Conservation (phyloP, 192 early-diverging fungal genomes). For the Linderina pennispora region DNA sequence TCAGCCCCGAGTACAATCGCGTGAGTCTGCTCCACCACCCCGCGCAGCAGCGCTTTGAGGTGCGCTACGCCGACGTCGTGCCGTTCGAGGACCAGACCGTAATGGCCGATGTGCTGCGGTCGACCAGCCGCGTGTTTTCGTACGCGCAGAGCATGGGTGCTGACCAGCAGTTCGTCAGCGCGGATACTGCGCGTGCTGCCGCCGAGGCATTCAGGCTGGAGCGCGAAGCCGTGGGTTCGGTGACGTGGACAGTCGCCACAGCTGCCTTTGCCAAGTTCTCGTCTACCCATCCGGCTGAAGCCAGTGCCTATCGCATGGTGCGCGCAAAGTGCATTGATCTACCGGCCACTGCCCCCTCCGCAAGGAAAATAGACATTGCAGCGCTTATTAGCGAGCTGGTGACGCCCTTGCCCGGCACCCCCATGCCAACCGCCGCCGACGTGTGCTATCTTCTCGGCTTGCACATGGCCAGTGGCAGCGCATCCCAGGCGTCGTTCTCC, state of each 20-base stretch:
- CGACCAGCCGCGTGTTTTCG: conserved; percentile 4
- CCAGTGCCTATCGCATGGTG: conserved; percentile 8
- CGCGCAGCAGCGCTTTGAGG: conserved; percentile 1
- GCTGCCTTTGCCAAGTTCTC: conserved; percentile 10
- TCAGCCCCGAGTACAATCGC: conserved; percentile 7
- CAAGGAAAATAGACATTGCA: neutral
- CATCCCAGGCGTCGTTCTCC: neutral
- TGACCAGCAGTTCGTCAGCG: too few species aligned
- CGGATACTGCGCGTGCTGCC: conserved; percentile 1
- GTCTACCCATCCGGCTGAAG: neutral
- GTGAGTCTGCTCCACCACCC: conserved; percentile 6
- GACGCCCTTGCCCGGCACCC: too few species aligned
- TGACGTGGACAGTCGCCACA: conserved; percentile 11
- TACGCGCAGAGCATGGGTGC: neutral
- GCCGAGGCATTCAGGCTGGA: conserved; percentile 8
- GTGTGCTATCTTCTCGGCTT: conserved; percentile 7
- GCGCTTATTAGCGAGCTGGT: too few species aligned
- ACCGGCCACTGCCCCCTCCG: neutral
- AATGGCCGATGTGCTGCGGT: conserved; percentile 3
- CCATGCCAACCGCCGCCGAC: too few species aligned
- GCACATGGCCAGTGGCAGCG: conserved; percentile 4
- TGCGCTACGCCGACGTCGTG: conserved; percentile 22
- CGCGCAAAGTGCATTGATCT: conserved; percentile 5
- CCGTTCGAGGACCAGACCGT: conserved; percentile 7
- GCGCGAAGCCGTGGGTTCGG: conserved; percentile 2